These are phyloP conservation scores for Fusarium sp. DNA, from an alignment of 2,329 filamentous ascomycete species.

Conservation along the genomic window DNA sequence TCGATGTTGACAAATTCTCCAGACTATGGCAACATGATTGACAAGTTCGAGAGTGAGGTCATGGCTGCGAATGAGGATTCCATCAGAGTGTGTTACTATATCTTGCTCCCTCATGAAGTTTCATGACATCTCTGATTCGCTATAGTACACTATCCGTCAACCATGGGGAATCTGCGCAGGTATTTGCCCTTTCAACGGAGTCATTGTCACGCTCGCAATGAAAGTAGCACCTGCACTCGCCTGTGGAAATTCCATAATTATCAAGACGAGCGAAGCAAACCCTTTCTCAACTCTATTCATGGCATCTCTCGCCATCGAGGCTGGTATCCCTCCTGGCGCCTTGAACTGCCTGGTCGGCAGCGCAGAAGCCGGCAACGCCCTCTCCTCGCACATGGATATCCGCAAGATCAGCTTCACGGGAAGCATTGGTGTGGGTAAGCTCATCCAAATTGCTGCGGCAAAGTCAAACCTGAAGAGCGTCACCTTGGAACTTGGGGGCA, in stretches of 20 bases:
- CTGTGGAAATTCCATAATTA: neutral
- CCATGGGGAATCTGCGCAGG: neutral
- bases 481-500: neutral
- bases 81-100: neutral
- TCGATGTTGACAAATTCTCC: neutral
- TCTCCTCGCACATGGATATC: neutral
- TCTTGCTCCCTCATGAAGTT: neutral
- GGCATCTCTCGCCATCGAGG: neutral
- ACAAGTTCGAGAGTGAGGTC: neutral
- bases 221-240: neutral
- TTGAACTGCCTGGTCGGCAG: neutral
- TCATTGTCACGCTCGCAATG: neutral
- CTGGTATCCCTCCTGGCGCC: neutral
- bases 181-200: neutral
- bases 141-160: neutral
- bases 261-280: neutral
- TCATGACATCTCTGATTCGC: neutral
- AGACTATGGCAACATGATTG: neutral
- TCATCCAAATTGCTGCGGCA: neutral
- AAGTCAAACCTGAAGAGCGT: constrained; percentile 1
- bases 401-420: neutral
- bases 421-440: neutral
- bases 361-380: neutral
- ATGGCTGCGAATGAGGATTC: neutral
- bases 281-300: neutral